Base-by-base conservation (phyloP, 2,329 filamentous ascomycete genomes). In the Penicillium capsulatum region DNA sequence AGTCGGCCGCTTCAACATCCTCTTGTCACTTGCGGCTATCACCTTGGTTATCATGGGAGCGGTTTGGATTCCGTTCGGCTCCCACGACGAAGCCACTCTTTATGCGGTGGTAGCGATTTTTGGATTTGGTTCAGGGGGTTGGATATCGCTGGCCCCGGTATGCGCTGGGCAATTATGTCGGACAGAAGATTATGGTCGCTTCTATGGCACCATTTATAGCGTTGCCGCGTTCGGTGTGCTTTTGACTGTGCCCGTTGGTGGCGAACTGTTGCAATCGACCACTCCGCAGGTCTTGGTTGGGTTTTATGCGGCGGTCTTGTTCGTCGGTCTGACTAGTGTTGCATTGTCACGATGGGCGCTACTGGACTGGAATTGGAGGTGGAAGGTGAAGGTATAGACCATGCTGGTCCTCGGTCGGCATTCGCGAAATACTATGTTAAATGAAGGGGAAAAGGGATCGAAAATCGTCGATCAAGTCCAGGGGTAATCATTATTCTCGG, bases 71-170 rank as follows among this genome's bases (percentile, higher is more conserved):
- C 72, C 72, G 0, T 68, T 72, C 42, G 71, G 68, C 1, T 62
- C 66, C 1, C 63, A 54, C 0, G 58, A 60, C 11, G 55, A 67
- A 3, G 57, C 52, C 0, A 68, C 66, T 0, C 48, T 75, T 2
- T 74, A 73, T 38, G 59, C 58, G 0, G 73, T 72, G 24, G 60
- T 67, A 1, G 69, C 67, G 0, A 47, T 74, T 0, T 75, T 72
- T 54, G 72, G 72, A 0, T 71, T 74, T n/a, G 70, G 69, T 0
- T 72, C 69, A 2, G 72, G 72, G 0, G 67, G 68, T 0, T 74
- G 69, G 56, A 55, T 74, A n/a, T 69, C 67, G 0, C 59, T 72
- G 2, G 63, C 65, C 4, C 47, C 60, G 31, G 71, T 72, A 0
- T 74, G 72, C 37, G 60, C 73, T 15, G 71, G 69, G 0, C 68